These are phyloP conservation scores for Buxus sempervirens DNA, from an alignment of 164 flowering plant species.

Conservation along the genomic window DNA sequence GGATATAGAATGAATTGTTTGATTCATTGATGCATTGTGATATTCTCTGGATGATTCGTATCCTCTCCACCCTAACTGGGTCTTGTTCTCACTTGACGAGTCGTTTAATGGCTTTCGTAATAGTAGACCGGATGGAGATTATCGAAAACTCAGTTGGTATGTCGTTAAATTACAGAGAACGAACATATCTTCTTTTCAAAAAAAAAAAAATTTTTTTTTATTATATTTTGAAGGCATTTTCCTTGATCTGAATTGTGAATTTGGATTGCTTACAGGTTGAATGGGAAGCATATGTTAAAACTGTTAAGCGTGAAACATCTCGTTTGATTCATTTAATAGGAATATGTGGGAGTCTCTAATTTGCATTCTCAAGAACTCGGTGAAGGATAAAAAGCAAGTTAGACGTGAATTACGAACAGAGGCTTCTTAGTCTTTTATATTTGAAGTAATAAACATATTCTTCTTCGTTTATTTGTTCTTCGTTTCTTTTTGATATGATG, in stretches of 20 bases:
- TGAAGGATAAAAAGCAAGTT: constrained; percentile 67
- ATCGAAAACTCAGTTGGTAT: constrained; percentile 66
- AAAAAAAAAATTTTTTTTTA: too few relatives aligned
- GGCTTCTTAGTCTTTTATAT: constrained; percentile 68
- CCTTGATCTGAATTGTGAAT: too few relatives aligned
- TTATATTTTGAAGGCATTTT: too few relatives aligned
- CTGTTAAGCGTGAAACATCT: constrained; percentile 75
- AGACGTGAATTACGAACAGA: constrained; percentile 66
- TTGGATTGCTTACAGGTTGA: constrained; percentile 40
- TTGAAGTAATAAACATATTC: constrained; percentile 46
- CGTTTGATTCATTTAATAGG: constrained; percentile 85
- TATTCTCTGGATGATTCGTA: constrained; percentile 76
- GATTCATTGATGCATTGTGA: constrained; percentile 55
- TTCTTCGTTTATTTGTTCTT: not conserved
- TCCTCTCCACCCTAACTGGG: constrained; percentile 75
- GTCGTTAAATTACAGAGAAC: not conserved
- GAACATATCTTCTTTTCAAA: too few relatives aligned
- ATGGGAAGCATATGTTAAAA: constrained; percentile 61
- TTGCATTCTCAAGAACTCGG: constrained; percentile 66
- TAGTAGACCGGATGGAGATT: constrained; percentile 74
- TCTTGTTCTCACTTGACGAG: constrained; percentile 78
- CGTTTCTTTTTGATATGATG: not conserved
- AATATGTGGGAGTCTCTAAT: constrained; percentile 99
- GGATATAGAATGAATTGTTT: constrained; percentile 24
- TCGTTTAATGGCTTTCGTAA: constrained; percentile 72